phyloP scores from a whole-genome alignment of 1,284 basidiomycete genomes.

The Fomitopsis palustris region DNA sequence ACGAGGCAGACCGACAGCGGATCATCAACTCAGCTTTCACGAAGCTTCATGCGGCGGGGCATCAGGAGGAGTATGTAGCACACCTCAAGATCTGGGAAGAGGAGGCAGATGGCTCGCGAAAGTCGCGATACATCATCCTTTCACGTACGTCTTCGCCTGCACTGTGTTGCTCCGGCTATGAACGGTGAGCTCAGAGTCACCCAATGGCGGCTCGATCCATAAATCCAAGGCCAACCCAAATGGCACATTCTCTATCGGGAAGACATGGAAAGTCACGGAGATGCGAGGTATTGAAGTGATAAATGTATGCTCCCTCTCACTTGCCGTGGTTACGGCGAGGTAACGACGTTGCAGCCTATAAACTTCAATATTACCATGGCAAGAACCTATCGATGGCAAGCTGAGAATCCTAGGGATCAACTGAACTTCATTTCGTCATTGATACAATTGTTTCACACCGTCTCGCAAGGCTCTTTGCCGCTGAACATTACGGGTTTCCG shows the following conservation, averaged over 20 bases:
- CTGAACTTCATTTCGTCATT: conserved; percentile 65
- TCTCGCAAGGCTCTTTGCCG: conserved; percentile 46
- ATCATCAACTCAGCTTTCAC: conserved; percentile 86
- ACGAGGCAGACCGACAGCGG: conserved; percentile 50
- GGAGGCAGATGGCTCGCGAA: conserved; percentile 62
- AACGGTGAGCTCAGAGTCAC: conserved; percentile 47
- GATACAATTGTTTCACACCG: conserved; percentile 65
- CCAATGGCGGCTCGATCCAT: conserved; percentile 77
- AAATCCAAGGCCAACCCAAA: conserved; percentile 97
- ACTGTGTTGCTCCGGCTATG: conserved; percentile 7
- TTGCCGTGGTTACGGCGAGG: background rate
- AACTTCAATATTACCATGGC: conserved; percentile 81
- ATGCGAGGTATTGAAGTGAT: conserved; percentile 77
- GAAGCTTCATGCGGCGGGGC: conserved; percentile 57
- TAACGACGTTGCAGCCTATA: conserved; percentile 19
- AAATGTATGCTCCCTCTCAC: conserved; percentile 33
- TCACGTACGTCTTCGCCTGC: conserved; percentile 61
- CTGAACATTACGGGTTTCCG: conserved; percentile 55
- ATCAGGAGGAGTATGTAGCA: conserved; percentile 77
- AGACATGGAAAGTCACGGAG: conserved; percentile 90
- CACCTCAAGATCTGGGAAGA: conserved; percentile 93
- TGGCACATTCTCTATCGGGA: conserved; percentile 94
- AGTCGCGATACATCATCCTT: conserved; percentile 84
- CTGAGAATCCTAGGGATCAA: conserved; percentile 74
- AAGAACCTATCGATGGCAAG: conserved; percentile 85